Evolutionary conservation across 495 filamentous ascomycete species (phyloP), one percentile per base, ranked within the genome.

Genomic region (Podospora comata): DNA sequence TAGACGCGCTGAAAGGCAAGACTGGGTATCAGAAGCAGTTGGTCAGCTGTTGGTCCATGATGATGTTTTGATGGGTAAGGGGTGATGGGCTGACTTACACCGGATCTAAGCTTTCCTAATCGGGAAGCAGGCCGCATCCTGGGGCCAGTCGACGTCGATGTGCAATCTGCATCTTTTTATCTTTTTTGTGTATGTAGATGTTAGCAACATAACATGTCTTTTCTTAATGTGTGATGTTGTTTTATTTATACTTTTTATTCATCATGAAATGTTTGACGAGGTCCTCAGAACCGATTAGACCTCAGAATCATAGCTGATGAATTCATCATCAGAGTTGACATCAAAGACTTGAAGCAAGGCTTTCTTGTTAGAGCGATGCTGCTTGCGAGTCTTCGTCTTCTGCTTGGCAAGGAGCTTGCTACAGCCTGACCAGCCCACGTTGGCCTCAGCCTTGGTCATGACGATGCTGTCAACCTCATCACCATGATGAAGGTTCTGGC

Each of bases 301-400:
- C 39, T 48, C 6, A 16, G 39, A 16, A 13, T 48, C 55, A 15
- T 20, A 20, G 6, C 23, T 20, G 55, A 19, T 58, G 6, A 11
- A 18, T 4, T 61, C 23, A 20, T 61, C 2, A 61, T 61, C 27
- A n/a, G n/a, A 28, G 34, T n/a, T 20, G 30, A 20, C 30, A 48
- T 58, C 32, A 20, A 20, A 28, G 30, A 32, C 61, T 32, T 16
- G 19, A 13, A 39, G 34, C n/a, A 63, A 18, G 26, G 19, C 18
- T 13, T 44, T 19, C 55, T 63, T 63, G n/a, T 63, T 39, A 19
- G 28, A 28, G 2, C 61, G 61, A 63, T 63, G 61, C 11, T 44
- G 19, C 16, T 26, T 5, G 3, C 61, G 61, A 18, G 18, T n/a
- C n/a, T 44, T 16, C 1, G 61, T 63, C 61, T 48, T 20, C 16